A percentile compares a stretch with the other conserved stretches of the same genome.
phyloP scores from a whole-genome alignment of 2,329 filamentous ascomycete genomes.

The Penicillium sp. region DNA sequence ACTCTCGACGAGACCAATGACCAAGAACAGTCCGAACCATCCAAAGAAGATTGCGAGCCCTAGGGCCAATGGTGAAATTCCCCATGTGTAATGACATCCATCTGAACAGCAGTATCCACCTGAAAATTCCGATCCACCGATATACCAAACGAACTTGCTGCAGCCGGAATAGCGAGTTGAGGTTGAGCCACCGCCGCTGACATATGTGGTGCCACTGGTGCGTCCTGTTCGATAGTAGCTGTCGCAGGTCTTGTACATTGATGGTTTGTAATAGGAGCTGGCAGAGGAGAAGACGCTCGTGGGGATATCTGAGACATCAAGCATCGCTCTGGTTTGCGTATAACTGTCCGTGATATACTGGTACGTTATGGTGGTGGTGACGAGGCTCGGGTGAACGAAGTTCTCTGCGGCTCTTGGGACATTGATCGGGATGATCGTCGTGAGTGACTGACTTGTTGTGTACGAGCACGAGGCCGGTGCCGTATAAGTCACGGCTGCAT shows the following conservation, averaged over 20 bases:
- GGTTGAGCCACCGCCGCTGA: background rate
- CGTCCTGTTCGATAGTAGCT: constrained; percentile 5
- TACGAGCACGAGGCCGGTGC: constrained; percentile 15
- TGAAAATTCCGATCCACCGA: constrained; percentile 6
- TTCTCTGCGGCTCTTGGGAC: constrained; percentile 7
- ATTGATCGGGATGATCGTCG: constrained; percentile 6
- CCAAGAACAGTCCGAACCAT: constrained; percentile 16
- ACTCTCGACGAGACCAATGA: constrained; percentile 11
- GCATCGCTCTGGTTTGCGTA: constrained; percentile 3
- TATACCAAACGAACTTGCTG: constrained; percentile 11
- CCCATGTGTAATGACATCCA: constrained; percentile 16
- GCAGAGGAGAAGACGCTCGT: constrained; percentile 4
- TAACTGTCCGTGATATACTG: constrained; percentile 1
- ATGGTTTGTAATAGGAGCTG: constrained; percentile 7
- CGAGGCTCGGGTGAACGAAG: constrained; percentile 1
- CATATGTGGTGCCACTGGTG: background rate
- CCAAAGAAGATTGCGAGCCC: constrained; percentile 13
- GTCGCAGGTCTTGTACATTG: constrained; percentile 9
- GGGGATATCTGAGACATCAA: constrained; percentile 11
- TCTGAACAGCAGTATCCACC: constrained; percentile 16
- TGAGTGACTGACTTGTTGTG: constrained; percentile 9
- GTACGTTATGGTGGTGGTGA: constrained; percentile 9
- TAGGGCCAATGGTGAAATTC: constrained; percentile 6
- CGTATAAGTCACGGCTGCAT: constrained; percentile 13
- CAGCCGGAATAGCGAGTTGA: constrained; percentile 4